A percentile compares a stretch with the other conserved stretches of the same genome.
Conservation (phyloP, 768 basidiomycete species). For the Coprinopsis marcescibilis region DNA sequence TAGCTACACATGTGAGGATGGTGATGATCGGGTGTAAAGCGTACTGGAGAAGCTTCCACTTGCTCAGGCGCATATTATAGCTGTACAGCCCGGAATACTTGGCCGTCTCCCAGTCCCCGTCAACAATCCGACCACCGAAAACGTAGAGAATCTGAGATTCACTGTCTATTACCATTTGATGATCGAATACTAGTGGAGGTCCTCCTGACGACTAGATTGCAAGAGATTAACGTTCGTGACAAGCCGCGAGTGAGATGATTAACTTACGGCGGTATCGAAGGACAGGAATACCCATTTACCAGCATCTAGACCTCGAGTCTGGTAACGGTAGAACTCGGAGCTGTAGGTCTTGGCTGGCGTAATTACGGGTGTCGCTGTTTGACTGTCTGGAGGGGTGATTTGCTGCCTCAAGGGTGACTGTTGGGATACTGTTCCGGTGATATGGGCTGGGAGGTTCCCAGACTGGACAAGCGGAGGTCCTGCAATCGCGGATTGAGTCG, state of each 20-base stretch:
- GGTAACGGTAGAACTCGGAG: conserved; percentile 76
- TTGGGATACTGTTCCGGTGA: conserved; percentile 5
- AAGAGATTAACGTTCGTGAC: background rate
- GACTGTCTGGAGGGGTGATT: conserved; percentile 8
- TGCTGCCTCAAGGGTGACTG: conserved; percentile 16
- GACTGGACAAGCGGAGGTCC: background rate
- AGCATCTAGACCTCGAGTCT: conserved; percentile 51
- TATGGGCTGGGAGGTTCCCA: background rate
- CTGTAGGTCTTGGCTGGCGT: conserved; percentile 28
- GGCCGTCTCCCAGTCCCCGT: conserved; percentile 51
- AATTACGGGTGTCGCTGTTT: background rate
- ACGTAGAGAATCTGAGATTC: conserved; percentile 69
- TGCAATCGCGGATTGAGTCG: background rate
- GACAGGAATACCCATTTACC: conserved; percentile 73
- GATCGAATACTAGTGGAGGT: conserved; percentile 71
- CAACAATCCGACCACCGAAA: conserved; percentile 69
- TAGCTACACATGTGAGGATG: conserved; percentile 1
- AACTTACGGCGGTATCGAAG: conserved; percentile 60
- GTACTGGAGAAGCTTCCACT: conserved; percentile 67
- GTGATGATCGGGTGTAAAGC: conserved; percentile 16
- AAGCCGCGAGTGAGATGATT: background rate
- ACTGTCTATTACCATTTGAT: conserved; percentile 75
- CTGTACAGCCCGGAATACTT: conserved; percentile 72
- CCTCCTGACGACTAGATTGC: conserved; percentile 50
- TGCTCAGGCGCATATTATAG: conserved; percentile 58